These are phyloP conservation scores for Fusarium pseudoanthophilum DNA, from an alignment of 2,329 filamentous ascomycete species.

Conservation along the genomic window DNA sequence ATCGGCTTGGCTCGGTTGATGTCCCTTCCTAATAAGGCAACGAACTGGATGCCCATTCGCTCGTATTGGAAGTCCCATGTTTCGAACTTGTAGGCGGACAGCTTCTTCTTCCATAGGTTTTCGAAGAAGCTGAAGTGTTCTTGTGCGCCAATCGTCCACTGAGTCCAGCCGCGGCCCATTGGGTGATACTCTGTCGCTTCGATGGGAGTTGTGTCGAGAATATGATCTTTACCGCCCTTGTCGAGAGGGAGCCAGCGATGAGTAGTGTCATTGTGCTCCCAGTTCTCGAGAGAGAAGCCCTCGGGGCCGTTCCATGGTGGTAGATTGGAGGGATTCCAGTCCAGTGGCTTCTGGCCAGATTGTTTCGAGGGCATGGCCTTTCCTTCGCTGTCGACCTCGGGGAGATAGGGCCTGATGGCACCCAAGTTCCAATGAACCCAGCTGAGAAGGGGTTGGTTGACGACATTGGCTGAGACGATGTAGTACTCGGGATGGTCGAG, in stretches of 20 bases:
- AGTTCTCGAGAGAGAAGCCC: constrained; percentile 46
- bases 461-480: constrained; percentile 65
- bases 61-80: constrained; percentile 61
- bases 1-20: constrained; percentile 60
- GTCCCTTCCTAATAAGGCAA: constrained; percentile 64
- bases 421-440: constrained; percentile 66
- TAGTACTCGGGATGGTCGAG: constrained; percentile 61
- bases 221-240: constrained; percentile 47
- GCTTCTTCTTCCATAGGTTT: constrained; percentile 59
- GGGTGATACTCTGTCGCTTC: constrained; percentile 59
- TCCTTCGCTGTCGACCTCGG: constrained; percentile 51
- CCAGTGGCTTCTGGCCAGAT: constrained; percentile 23
- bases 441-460: constrained; percentile 65
- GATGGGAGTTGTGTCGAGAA: constrained; percentile 59
- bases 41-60: constrained; percentile 64
- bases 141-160: constrained; percentile 63
- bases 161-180: constrained; percentile 55
- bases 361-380: constrained; percentile 41
- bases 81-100: constrained; percentile 60
- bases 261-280: constrained; percentile 51
- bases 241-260: constrained; percentile 63
- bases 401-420: constrained; percentile 63
- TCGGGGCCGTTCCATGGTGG: constrained; percentile 48
- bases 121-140: constrained; percentile 61
- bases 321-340: constrained; percentile 55